A percentile compares a stretch with the other conserved stretches of the same genome.
Conservation (phyloP, 1,139 yeast species). For the Scheffersomyces titani region DNA sequence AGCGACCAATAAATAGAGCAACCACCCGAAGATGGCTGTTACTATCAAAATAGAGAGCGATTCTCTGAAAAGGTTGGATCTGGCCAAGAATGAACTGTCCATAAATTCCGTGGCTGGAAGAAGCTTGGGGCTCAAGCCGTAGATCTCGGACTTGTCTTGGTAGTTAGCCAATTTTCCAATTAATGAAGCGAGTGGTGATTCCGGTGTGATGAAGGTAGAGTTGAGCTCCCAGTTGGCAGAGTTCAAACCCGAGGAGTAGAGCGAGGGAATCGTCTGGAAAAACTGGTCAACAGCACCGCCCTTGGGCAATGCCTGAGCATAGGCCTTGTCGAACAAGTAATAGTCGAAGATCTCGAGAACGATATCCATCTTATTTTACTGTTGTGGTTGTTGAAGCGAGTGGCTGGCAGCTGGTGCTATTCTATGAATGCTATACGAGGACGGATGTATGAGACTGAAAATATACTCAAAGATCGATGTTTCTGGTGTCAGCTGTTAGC, state of each 20-base stretch:
- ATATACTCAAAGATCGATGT: neutral
- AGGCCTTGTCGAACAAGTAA: conserved; percentile 67
- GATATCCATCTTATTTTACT: conserved; percentile 67
- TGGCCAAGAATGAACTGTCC: conserved; percentile 61
- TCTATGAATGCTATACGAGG: neutral
- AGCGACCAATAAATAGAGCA: conserved; percentile 77
- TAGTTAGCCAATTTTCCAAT: conserved; percentile 21
- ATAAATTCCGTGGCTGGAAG: conserved; percentile 54
- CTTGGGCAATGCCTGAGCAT: conserved; percentile 52
- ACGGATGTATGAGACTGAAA: neutral
- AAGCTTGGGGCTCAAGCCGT: conserved; percentile 36
- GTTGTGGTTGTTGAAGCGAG: neutral
- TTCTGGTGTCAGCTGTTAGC: neutral
- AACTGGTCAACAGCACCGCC: conserved; percentile 24
- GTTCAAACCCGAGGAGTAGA: neutral
- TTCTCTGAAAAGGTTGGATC: conserved; percentile 77
- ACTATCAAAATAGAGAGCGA: conserved; percentile 64
- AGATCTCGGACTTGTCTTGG: conserved; percentile 38
- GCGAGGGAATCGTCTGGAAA: conserved; percentile 10
- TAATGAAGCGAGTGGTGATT: conserved; percentile 17
- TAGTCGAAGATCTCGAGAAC: conserved; percentile 80
- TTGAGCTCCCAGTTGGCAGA: conserved; percentile 4
- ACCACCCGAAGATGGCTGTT: conserved; percentile 82
- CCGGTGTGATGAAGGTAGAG: conserved; percentile 6
- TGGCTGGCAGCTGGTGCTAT: neutral